A percentile compares a stretch with the other conserved stretches of the same genome.
Conservation (phyloP, 2,329 filamentous ascomycete species). For the Neoarthrinium moseri region DNA sequence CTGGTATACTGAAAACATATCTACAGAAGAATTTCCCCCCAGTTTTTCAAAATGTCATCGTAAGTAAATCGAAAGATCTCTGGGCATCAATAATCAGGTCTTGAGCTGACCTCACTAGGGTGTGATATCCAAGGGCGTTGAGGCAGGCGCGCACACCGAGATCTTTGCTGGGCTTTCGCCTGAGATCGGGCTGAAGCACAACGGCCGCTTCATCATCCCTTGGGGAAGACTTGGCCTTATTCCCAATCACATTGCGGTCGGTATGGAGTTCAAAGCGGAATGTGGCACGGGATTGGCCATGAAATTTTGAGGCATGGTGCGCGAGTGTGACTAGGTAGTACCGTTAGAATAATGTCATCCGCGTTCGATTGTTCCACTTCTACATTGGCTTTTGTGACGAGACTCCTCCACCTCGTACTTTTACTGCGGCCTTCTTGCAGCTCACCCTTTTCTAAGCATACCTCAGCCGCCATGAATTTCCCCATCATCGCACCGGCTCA, state of each 20-base stretch:
- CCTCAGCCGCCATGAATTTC: too few relatives aligned
- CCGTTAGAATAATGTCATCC: background rate
- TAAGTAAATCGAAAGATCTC: background rate
- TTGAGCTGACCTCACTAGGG: conserved; percentile 10
- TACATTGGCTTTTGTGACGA: too few relatives aligned
- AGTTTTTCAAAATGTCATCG: conserved; percentile 7
- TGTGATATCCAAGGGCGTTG: conserved; percentile 26
- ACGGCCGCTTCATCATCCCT: conserved; percentile 27
- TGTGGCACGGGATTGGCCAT: conserved; percentile 11
- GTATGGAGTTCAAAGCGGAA: conserved; percentile 10
- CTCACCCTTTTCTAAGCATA: too few relatives aligned
- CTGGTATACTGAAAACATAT: conserved; percentile 14
- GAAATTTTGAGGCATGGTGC: conserved; percentile 14
- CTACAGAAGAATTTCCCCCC: conserved; percentile 13
- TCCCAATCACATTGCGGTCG: conserved; percentile 11
- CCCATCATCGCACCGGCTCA: too few relatives aligned
- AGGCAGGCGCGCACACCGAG: conserved; percentile 38
- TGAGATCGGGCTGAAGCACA: conserved; percentile 30
- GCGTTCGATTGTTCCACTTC: too few relatives aligned
- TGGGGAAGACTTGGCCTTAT: conserved; percentile 21
- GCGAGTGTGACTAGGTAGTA: background rate
- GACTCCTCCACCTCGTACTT: too few relatives aligned
- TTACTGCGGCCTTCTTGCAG: too few relatives aligned
- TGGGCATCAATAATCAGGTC: background rate
- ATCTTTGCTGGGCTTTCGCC: conserved; percentile 37